A percentile compares a stretch with the other conserved stretches of the same genome.
phyloP scores from a whole-genome alignment of 1,284 basidiomycete genomes.

The Papiliotrema terrestris region DNA sequence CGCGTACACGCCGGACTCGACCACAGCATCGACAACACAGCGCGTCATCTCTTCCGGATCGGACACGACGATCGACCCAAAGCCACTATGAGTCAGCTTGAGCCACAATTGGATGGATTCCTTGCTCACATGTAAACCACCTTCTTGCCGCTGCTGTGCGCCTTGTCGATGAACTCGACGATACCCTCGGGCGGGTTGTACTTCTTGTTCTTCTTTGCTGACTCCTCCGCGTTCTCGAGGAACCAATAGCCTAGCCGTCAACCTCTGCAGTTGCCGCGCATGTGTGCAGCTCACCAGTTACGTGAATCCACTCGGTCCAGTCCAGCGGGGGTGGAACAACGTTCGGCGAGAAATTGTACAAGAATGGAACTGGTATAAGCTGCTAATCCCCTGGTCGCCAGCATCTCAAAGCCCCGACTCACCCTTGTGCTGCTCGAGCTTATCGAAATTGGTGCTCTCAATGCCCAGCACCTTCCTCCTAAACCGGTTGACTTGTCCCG shows the following conservation, averaged over 20 bases:
- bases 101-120: background rate
- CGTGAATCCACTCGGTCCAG: constrained; percentile 97
- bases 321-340: constrained; percentile 87
- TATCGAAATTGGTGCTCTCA: constrained; percentile 77
- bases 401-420: constrained; percentile 1
- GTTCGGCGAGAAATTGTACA: constrained; percentile 93
- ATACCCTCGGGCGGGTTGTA: constrained; percentile 82
- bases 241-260: constrained; percentile 78
- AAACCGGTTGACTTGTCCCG: constrained; percentile 94
- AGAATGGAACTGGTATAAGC: constrained; percentile 67
- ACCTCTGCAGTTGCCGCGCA: too few species aligned
- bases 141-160: constrained; percentile 72
- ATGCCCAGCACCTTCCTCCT: constrained; percentile 73
- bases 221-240: constrained; percentile 82
- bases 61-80: constrained; percentile 96
- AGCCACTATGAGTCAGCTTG: constrained; percentile 55
- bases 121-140: constrained; percentile 74
- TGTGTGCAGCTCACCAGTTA: constrained; percentile 69
- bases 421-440: constrained; percentile 84
- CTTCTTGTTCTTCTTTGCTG: constrained; percentile 61
- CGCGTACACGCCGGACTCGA: constrained; percentile 77
- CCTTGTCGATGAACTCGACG: constrained; percentile 73
- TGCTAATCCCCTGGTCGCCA: background rate
- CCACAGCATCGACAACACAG: constrained; percentile 81
- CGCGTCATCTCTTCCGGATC: constrained; percentile 89